Percentiles rank a stretch among this genome's conserved stretches.
Evolutionary conservation across 768 basidiomycete genomes (phyloP).

Genomic region (Mrakia hoshinonis): DNA sequence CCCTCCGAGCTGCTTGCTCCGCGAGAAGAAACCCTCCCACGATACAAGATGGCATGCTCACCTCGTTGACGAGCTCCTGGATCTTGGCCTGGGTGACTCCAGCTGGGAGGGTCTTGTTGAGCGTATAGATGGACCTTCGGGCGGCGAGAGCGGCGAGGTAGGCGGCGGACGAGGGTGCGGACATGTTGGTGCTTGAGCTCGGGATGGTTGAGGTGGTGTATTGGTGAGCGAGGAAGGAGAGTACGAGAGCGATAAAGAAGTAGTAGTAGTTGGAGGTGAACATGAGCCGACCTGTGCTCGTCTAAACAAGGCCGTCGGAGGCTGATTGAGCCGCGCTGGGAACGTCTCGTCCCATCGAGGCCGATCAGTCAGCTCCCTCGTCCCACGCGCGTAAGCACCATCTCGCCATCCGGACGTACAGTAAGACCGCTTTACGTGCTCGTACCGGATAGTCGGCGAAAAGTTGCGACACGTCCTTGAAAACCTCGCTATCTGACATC

Average conservation of each 20-base stretch:
- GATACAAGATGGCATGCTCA: background rate
- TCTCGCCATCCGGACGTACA: no score
- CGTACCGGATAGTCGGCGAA: no score
- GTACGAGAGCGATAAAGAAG: background rate
- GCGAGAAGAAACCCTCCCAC: background rate
- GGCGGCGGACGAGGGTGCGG: background rate
- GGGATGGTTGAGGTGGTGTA: no score
- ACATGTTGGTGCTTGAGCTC: background rate
- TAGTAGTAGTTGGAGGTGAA: background rate
- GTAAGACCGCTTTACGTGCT: no score
- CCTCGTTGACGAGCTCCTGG: slow-evolving; percentile 37
- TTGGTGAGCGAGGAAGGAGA: no score
- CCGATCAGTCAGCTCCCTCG: no score
- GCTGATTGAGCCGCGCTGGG: no score
- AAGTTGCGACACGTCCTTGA: no score
- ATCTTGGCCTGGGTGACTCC: slow-evolving; percentile 37
- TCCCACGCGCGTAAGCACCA: no score
- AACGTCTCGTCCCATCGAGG: no score
- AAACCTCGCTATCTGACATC: no score
- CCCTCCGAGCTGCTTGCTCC: background rate
- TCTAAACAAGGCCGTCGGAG: no score
- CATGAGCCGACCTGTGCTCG: background rate
- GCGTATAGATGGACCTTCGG: slow-evolving; percentile 33
- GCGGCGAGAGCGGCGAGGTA: slow-evolving; percentile 9
- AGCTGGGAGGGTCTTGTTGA: slow-evolving; percentile 35